A percentile compares a stretch with the other conserved stretches of the same genome.
phyloP scores from a whole-genome alignment of 805 yeast species.

The Schizosaccharomyces lindneri region DNA sequence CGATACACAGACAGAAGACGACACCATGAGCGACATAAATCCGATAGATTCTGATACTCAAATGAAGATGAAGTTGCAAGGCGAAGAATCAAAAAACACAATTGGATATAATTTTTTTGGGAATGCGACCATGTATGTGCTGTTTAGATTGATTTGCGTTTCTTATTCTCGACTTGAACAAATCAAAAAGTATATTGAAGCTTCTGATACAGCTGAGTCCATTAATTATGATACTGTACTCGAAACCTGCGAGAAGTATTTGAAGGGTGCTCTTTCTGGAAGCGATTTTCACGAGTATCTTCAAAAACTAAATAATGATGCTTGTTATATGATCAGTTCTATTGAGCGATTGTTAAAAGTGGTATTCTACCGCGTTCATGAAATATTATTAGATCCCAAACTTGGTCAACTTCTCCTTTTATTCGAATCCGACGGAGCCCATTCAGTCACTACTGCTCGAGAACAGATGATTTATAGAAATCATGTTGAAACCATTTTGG shows the following conservation, averaged over 20 bases:
- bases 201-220: slow-evolving; percentile 16
- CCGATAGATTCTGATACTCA: not conserved
- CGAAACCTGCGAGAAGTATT: slow-evolving; percentile 42
- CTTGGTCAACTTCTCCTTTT: slow-evolving; percentile 58
- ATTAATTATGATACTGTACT: slow-evolving; percentile 41
- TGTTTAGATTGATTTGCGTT: slow-evolving; percentile 63
- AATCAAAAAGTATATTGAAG: slow-evolving; percentile 55
- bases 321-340: slow-evolving; percentile 78
- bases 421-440: slow-evolving; percentile 58
- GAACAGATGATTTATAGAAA: slow-evolving; percentile 78
- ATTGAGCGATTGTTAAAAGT: slow-evolving; percentile 77
- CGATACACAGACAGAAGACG: not conserved
- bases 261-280: slow-evolving; percentile 77
- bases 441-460: slow-evolving; percentile 42
- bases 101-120: slow-evolving; percentile 29
- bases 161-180: slow-evolving; percentile 63
- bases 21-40: not conserved
- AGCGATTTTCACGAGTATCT: slow-evolving; percentile 85
- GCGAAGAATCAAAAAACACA: not conserved
- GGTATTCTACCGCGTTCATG: slow-evolving; percentile 63
- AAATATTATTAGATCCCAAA: slow-evolving; percentile 52
- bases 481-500: slow-evolving; percentile 64
- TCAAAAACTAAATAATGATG: slow-evolving; percentile 83
- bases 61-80: not conserved
- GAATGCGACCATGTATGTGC: slow-evolving; percentile 69